Evolutionary conservation across 2,329 filamentous ascomycete genomes (phyloP), one percentile per base, ranked within the genome.

Genomic region (Acrocalymma vagum): DNA sequence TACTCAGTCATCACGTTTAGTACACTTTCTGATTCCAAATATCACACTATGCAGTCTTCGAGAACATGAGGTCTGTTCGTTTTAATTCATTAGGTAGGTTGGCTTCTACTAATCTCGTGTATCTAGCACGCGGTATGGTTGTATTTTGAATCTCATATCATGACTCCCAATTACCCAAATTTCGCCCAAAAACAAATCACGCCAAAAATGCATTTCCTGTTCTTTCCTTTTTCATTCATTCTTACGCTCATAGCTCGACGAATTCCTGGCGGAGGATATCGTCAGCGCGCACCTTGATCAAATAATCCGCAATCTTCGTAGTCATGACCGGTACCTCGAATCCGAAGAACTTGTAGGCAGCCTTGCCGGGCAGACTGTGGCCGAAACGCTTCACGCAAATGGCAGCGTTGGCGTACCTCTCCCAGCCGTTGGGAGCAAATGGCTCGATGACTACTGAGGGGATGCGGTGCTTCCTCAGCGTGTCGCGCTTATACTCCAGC

Each of bases 401-500:
- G 1, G 76, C 79, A 1, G 80, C 81, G 58, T 83, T 77, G 0
- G 80, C 81, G 53, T 83, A 84, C 14, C 81, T 63, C 65, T 84
- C 82, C 81, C 81, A 84, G 1, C 80, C 79, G 43, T 79, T 78
- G 1, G 75, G 71, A 2, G 77, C 73, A 55, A 82, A 84, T 1
- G 81, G 78, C 63, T 86, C 83, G 28, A 86, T 79, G 4, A 84
- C 78, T 11, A 86, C 78, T 1, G 72, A 65, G 0, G 79, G 78
- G 2, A 74, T 67, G 1, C 44, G 51, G 51, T 72, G 67, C 18
- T 71, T 67, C 29, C 64, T 65, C 29, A 84, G 65, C 1, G 77
- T 73, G 2, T 72, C 52, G 1, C 75, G 70, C 55, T 70, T 75
- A 55, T 80, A 80, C 26, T 73, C 65, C 3, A 66, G 49, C 0